Conservation (phyloP, 140 eudicot species). For the Erigeron philadelphicus region DNA sequence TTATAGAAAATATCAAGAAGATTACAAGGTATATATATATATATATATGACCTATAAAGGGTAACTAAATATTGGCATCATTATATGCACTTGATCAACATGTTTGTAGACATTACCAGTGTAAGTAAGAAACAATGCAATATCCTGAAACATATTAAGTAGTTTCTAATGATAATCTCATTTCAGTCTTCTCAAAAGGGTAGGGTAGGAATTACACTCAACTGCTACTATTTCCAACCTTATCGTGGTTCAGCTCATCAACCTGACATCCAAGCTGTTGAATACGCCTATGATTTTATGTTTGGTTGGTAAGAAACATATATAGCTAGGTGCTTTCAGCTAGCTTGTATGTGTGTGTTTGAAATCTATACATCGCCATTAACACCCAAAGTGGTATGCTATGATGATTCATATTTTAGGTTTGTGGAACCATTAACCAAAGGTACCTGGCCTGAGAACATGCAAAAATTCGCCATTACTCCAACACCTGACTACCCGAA, state of each 20-base stretch:
- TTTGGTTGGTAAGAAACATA: slow-evolving; percentile 30
- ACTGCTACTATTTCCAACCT: slow-evolving; percentile 17
- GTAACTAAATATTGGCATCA: too few species aligned
- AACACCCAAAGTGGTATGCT: neutral
- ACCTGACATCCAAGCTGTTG: slow-evolving; percentile 25
- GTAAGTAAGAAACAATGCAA: too few species aligned
- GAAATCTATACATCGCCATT: neutral
- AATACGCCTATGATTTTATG: slow-evolving; percentile 24
- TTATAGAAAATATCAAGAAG: slow-evolving; percentile 23
- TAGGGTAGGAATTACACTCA: slow-evolving; percentile 26
- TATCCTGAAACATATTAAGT: neutral
- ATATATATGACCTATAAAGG: too few species aligned
- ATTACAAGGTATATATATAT: slow-evolving; percentile 27
- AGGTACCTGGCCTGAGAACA: slow-evolving; percentile 30
- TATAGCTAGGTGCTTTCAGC: neutral
- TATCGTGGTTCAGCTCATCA: neutral
- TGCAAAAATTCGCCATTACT: slow-evolving; percentile 13
- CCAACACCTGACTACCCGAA: slow-evolving; percentile 10
- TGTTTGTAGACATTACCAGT: too few species aligned
- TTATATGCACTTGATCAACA: too few species aligned
- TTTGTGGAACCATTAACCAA: slow-evolving; percentile 29
- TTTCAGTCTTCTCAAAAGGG: slow-evolving; percentile 28
- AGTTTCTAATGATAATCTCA: neutral
- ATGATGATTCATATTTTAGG: slow-evolving; percentile 13
- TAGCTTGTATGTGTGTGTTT: neutral